phyloP scores from a whole-genome alignment of 108 stramenopile genomes.

The Nannochloropsis salina region DNA sequence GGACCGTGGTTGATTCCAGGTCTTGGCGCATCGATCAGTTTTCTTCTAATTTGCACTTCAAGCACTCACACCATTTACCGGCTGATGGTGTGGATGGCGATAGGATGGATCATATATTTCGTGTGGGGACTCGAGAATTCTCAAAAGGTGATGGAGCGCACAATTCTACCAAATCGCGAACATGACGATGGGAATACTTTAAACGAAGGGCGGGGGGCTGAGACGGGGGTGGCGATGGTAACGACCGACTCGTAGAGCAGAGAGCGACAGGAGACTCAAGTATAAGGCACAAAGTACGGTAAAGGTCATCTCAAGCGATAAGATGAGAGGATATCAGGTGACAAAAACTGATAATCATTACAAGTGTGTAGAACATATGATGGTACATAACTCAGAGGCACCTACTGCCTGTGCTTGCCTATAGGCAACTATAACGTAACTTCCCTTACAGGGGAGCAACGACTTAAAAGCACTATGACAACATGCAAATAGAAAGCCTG shows the following conservation, averaged over 20 bases:
- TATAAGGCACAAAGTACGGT: too few species aligned
- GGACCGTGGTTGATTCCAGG: conserved; percentile 1
- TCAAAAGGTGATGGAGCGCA: background rate
- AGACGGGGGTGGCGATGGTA: background rate
- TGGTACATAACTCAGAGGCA: too few species aligned
- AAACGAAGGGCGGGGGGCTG: conserved; percentile 4
- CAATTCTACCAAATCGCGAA: background rate
- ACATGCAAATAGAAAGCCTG: too few species aligned
- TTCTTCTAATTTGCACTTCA: background rate
- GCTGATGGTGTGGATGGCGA: background rate
- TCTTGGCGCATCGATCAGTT: background rate
- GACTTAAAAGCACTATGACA: too few species aligned
- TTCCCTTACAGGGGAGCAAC: too few species aligned
- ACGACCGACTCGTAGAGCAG: background rate
- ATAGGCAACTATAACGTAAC: too few species aligned
- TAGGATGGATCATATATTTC: conserved; percentile 11
- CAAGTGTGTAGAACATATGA: too few species aligned
- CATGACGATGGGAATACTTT: too few species aligned
- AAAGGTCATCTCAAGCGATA: too few species aligned
- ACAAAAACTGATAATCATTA: too few species aligned
- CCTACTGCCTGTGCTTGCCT: too few species aligned
- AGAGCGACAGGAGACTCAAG: background rate
- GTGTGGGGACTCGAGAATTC: conserved; percentile 8
- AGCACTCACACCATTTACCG: background rate
- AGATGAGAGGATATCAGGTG: too few species aligned